Evolutionary conservation across 768 basidiomycete species (phyloP), one percentile per base, ranked within the genome.

Genomic region (Kwoniella botswanensis): DNA sequence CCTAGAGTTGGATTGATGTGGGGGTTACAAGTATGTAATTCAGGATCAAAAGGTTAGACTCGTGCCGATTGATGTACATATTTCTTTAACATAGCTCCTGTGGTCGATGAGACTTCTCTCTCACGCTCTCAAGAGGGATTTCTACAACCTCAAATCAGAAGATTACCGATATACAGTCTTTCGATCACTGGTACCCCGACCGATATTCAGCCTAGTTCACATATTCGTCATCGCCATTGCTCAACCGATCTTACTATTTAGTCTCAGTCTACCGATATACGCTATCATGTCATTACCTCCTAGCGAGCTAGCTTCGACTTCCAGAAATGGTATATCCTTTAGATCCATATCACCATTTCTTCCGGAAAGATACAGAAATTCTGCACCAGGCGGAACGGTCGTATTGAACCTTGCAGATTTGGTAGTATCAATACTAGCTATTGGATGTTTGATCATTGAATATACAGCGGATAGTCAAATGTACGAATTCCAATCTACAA

Each of bases 381-480:
- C 77, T 0, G 71, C 76, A 88, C 22, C 85, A 83, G 46, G 53
- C 58, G 68, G n/a, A 85, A 87, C 43, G 75, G 86, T 41, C 86
- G 90, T 75, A 86, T 89, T 18, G 87, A 89, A 67, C 85, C 85
- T 7, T 68, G 88, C 90, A 7, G 95, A 98, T 76, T 87, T 88
- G 73, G 57, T 86, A 24, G 88, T 97, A 41, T 86, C 88, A 7
- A 74, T 82, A 0, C 79, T 90, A 4, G 89, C 90, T 2, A 83
- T 96, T 10, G 66, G 87, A 17, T 84, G 88, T 17, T 82, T 96
- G 56, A 86, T 85, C 1, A 72, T 89, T 44, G 95, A 98, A 80
- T 93, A 92, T 84, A 89, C 88, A 0, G 88, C 95, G 4, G 96
- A 98, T 82, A 94, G 95, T 75, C 93, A 94, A 81, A 96, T 98